A percentile compares a stretch with the other conserved stretches of the same genome.
Evolutionary conservation across 176 grass and related monocot species (phyloP).

Genomic region (Oryza glaberrima): DNA sequence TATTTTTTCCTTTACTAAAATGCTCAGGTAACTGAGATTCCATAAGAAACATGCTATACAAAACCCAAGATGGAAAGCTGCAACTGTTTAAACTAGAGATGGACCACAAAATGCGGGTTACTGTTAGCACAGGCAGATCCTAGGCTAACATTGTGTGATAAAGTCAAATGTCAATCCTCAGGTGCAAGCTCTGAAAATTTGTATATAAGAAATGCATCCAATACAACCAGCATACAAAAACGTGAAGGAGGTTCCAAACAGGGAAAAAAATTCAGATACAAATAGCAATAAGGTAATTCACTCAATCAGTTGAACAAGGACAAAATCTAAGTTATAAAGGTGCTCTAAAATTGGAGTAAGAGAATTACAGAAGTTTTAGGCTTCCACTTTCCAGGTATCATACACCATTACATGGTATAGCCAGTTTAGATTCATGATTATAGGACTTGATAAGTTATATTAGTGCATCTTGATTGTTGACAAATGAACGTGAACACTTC

Average conservation of each 20-base stretch:
- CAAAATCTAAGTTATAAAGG: constrained; percentile 5
- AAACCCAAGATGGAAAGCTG: neutral
- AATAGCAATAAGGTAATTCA: neutral
- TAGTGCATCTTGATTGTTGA: constrained; percentile 20
- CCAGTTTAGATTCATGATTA: constrained; percentile 10
- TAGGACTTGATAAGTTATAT: neutral
- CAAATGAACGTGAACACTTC: constrained; percentile 1
- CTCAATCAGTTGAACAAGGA: neutral
- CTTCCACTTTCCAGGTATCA: constrained; percentile 5
- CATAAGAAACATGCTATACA: neutral
- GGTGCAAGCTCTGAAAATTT: constrained; percentile 13
- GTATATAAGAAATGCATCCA: constrained; percentile 14
- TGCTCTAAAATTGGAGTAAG: neutral
- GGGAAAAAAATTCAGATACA: neutral
- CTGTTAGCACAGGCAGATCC: neutral
- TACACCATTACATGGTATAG: neutral
- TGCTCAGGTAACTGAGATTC: neutral
- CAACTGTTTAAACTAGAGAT: neutral
- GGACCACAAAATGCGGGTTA: constrained; percentile 11
- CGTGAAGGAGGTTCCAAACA: neutral
- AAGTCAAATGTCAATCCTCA: constrained; percentile 4
- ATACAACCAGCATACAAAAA: neutral
- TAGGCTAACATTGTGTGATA: neutral
- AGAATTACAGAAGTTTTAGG: neutral
- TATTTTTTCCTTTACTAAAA: constrained; percentile 2